Evolutionary conservation across 768 basidiomycete species (phyloP), one percentile per base, ranked within the genome.

Genomic region (Trametes sanguinea): DNA sequence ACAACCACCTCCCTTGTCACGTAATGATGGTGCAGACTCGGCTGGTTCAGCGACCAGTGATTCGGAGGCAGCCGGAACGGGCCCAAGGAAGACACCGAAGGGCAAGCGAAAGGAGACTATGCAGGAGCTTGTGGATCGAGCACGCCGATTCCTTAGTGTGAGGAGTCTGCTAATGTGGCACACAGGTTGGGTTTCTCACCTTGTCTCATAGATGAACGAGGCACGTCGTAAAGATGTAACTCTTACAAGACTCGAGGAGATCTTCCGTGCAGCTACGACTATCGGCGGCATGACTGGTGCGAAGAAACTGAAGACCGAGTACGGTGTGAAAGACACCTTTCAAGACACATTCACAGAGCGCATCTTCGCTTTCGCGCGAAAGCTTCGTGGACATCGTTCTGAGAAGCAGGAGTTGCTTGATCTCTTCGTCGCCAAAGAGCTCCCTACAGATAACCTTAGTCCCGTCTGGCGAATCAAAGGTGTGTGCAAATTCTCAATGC

Each of bases 321-420:
- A 68, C 0, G 76, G 76, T 0, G 61, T 76, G 42, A 77, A 78
- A 61, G 77, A 78, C 51, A 73, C 71, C 6, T 73, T 69, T 54
- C 74, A 72, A 42, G 59, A 64, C 1, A 39, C 55, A 17, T 76
- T 76, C 48, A 6, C 75, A 1, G 68, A 76, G 0, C 47, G 52
- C 2, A 40, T 62, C n/a, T 56, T 57, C 33, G 43, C 30, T 1
- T 62, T 27, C 7, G 30, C n/a, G 2, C 39, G 42, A 16, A 45
- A 45, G 10, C 17, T 35, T 0, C 27, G 50, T 2, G 48, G 27
- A 13, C 74, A 0, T 1, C 8, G 35, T 5, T 5, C 35, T 37
- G 35, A 37, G 35, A 37, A 37, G 35, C 35, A 37, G 35, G 35
- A 6, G 17, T 64, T 51, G 11, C 45, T 72, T 7, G 57, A 65